Evolutionary conservation across 768 basidiomycete species (phyloP), one percentile per base, ranked within the genome.

Genomic region (Lyophyllum decastes): DNA sequence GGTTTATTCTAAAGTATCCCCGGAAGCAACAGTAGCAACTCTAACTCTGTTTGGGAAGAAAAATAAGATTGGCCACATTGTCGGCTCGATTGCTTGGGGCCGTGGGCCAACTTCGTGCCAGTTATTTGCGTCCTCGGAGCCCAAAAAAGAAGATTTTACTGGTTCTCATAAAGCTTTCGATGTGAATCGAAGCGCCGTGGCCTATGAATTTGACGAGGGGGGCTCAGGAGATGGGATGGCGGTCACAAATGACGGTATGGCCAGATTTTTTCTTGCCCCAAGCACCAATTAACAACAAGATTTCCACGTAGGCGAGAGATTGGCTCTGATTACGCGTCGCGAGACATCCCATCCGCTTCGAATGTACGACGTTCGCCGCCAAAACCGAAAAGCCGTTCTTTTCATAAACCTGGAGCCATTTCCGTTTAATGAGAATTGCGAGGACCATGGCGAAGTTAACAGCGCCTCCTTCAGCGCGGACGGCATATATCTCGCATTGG

Each of bases 91-190:
- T 22, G 66, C 69, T 9, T 89, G 87, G 87, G 87, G 87, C 1
- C 44, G 33, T 19, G 77, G 68, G 0, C 48, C 65, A 0, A 78
- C 82, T 0, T 59, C 72, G 0, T 61, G 73, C 14, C 57, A 73
- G 11, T 59, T 88, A 14, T 86, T 85, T 65, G 81, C 82, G 0
- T 87, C 84, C 1, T 82, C 85, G 1, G 86, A 87, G 60, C 78
- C 83, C 4, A 57, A 49, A 16, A 64, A 68, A 5, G 61, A 62
- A 9, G 57, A 53, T 26, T 69, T 68, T 12, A 55, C 44, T 3
- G 85, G 86, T 0, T 73, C 65, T 40, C 87, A 89, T 60, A 76
- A 72, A 41, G 81, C 74, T 4, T 82, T 84, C 51, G 84, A 88
- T 64, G 59, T 75, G 1, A 57, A 51, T 17, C 67, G 43, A 35